phyloP scores from a whole-genome alignment of 805 yeast species.

The Metschnikowia shivogae region DNA sequence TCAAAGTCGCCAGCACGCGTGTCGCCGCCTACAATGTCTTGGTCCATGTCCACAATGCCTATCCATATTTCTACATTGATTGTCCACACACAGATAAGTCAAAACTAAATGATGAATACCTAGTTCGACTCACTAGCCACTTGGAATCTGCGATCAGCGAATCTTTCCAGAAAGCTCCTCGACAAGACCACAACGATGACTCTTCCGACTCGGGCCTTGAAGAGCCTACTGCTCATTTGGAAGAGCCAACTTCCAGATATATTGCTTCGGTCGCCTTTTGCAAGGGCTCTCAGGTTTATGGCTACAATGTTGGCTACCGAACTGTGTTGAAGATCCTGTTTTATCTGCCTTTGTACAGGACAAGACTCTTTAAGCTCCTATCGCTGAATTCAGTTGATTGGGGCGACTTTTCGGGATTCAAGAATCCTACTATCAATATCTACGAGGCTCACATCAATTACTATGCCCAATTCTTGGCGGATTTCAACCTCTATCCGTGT shows the following conservation, averaged over 20 bases:
- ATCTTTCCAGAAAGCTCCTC: slow-evolving; percentile 29
- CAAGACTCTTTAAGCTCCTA: slow-evolving; percentile 49
- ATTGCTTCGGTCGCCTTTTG: slow-evolving; percentile 62
- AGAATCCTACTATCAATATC: slow-evolving; percentile 7
- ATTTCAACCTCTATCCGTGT: slow-evolving; percentile 81
- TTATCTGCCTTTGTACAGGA: slow-evolving; percentile 55
- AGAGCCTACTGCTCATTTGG: slow-evolving; percentile 4
- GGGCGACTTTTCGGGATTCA: slow-evolving; percentile 3
- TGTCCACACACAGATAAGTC: slow-evolving; percentile 41
- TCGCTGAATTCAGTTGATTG: slow-evolving; percentile 22
- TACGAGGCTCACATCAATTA: slow-evolving; percentile 83
- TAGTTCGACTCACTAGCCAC: slow-evolving; percentile 36
- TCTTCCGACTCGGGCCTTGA: slow-evolving; percentile 7
- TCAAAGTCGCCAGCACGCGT: slow-evolving; percentile 44
- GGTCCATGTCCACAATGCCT: slow-evolving; percentile 79
- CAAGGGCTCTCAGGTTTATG: slow-evolving; percentile 79
- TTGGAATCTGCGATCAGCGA: slow-evolving; percentile 42
- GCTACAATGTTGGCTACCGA: slow-evolving; percentile 65
- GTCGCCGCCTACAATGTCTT: slow-evolving; percentile 25
- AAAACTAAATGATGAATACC: slow-evolving; percentile 21
- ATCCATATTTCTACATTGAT: slow-evolving; percentile 74
- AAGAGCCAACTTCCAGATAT: slow-evolving; percentile 29
- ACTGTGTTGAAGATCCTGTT: slow-evolving; percentile 66
- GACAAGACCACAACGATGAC: slow-evolving; percentile 11
- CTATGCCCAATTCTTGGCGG: slow-evolving; percentile 71